Conservation (phyloP, 768 basidiomycete genomes). For the Lepiota venenata region DNA sequence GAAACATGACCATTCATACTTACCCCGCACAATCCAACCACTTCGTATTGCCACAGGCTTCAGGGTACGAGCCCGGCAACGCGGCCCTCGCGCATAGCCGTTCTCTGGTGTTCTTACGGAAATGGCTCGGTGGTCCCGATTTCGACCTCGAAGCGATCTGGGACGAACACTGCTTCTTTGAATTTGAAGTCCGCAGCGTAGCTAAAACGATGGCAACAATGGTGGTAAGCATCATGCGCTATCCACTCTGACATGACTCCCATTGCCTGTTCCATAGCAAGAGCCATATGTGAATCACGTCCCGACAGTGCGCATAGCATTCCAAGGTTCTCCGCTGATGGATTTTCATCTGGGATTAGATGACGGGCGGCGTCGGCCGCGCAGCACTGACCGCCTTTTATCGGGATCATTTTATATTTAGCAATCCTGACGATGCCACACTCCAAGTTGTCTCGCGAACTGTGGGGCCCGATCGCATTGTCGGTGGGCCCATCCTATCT, state of each 20-base stretch:
- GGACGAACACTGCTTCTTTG: conserved; percentile 56
- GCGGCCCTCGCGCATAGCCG: conserved; percentile 45
- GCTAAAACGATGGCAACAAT: conserved; percentile 55
- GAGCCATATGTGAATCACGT: conserved; percentile 62
- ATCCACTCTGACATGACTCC: background rate
- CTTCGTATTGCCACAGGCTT: conserved; percentile 41
- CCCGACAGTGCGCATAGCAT: conserved; percentile 37
- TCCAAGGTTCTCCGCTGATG: background rate
- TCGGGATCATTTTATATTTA: conserved; percentile 54
- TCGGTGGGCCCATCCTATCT: conserved; percentile 32
- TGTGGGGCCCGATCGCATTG: conserved; percentile 45
- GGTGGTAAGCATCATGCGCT: conserved; percentile 36
- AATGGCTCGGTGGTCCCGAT: conserved; percentile 43
- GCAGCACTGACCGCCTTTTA: conserved; percentile 49
- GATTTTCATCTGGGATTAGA: conserved; percentile 23
- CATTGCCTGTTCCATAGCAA: conserved; percentile 26
- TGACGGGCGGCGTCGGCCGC: conserved; percentile 55
- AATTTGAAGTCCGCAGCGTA: conserved; percentile 48
- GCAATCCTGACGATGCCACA: conserved; percentile 44
- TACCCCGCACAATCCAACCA: conserved; percentile 30
- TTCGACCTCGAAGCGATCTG: conserved; percentile 61
- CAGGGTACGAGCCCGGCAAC: conserved; percentile 35
- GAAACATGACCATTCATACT: conserved; percentile 21
- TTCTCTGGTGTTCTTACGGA: conserved; percentile 41
- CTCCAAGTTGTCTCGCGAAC: conserved; percentile 49